Conservation (phyloP, 2,329 filamentous ascomycete species). For the Monosporascus sp. region DNA sequence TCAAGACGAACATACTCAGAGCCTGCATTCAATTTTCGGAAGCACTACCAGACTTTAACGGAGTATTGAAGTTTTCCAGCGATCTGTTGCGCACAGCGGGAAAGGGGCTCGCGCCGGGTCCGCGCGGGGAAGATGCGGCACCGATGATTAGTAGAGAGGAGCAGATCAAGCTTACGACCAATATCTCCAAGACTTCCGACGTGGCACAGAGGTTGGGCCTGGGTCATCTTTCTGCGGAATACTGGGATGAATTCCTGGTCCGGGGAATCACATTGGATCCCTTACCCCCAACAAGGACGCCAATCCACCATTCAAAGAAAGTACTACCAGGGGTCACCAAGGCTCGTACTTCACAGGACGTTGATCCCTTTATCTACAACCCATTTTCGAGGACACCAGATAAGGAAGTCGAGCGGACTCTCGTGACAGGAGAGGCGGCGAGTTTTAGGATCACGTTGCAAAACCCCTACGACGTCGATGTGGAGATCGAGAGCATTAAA, state of each 20-base stretch:
- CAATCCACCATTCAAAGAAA: conserved; percentile 59
- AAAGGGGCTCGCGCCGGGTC: conserved; percentile 69
- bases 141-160: conserved; percentile 74
- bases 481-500: conserved; percentile 78
- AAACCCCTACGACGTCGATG: conserved; percentile 89
- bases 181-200: conserved; percentile 76
- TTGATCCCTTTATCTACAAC: conserved; percentile 92
- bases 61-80: conserved; percentile 82
- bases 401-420: conserved; percentile 57
- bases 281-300: conserved; percentile 51
- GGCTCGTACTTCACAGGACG: conserved; percentile 51
- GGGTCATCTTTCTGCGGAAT: conserved; percentile 67
- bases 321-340: conserved; percentile 46
- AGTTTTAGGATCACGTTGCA: conserved; percentile 80
- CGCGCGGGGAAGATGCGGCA: conserved; percentile 62
- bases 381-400: conserved; percentile 71
- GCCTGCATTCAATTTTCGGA: conserved; percentile 94
- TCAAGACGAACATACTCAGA: conserved; percentile 83
- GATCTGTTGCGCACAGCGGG: conserved; percentile 79
- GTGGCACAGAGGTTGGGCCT: conserved; percentile 73
- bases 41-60: conserved; percentile 84
- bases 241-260: conserved; percentile 95
- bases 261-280: conserved; percentile 69
- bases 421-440: conserved; percentile 74
- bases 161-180: conserved; percentile 76